Base-by-base conservation (phyloP, 1,284 basidiomycete genomes). In the Trichosporon asahii region DNA sequence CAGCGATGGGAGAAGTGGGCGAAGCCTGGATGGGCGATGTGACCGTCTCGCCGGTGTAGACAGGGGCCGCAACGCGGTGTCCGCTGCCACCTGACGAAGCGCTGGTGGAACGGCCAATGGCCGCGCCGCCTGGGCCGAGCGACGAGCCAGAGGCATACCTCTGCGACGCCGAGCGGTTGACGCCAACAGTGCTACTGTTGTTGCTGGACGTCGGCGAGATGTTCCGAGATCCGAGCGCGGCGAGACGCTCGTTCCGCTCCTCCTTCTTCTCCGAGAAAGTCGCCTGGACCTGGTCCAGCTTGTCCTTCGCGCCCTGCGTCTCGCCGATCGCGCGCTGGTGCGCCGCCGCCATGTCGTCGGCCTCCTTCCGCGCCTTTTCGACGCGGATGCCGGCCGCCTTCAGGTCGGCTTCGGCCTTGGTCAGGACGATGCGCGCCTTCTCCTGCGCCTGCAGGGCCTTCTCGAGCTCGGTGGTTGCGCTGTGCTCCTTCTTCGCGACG, bases 231-330 rank as follows among this genome's bases (percentile, higher is more conserved):
- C 53, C 53, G 12, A 61, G 57, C 7, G 57, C 57, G 2, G 57
- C 57, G 57, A 61, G 57, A 12, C 53, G 46, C 67, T 66, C 29
- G 73, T 55, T 67, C 63, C 33, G 77, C 35, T 44, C 37, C 75
- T 66, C 76, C 73, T 65, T 74, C 72, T 65, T 64, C 49, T 61
- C 64, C 40, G 35, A 33, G 49, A 21, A 65, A 14, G 33, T 44
- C 21, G 35, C 63, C 37, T 40, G 63, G 12, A 64, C 37, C 33
- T 64, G 35, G 31, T 44, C 57, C 11, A 61, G 57, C 15, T 27
- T 29, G 27, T 61, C 27, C 18, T 61, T 61, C 6, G 57, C 57
- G 3, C 29, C 14, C 15, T 61, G 57, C 29, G 57, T 61, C 57
- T 61, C 57, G 27, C 27, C 27, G 15, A 33, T 61, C 0, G 57